Base-by-base conservation (phyloP, 208 protist species). In the Spongospora subterranea region DNA sequence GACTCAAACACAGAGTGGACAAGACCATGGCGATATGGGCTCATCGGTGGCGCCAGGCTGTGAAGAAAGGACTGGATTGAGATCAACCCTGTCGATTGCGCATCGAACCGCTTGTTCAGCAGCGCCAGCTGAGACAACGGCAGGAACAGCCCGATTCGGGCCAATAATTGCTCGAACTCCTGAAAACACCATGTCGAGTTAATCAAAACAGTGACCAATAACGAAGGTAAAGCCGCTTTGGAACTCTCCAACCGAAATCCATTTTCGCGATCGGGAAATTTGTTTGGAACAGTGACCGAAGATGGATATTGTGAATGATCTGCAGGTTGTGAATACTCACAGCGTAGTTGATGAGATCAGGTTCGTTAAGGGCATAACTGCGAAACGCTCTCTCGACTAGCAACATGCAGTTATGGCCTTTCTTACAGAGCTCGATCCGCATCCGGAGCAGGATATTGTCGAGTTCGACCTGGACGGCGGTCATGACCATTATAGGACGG, bases 121-220 rank as follows among this genome's bases (percentile, higher is more conserved):
- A 82, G 6, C 17, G 71, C n/a, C 71, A 82, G 6, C n/a, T 82
- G 71, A 20, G 71, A n/a, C n/a, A 82, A 43, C n/a, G 71, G 71
- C 6, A 82, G 71, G n/a, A 82, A 82, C 13, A 82, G n/a, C 6
- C 71, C 71, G 35, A 82, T n/a, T 20, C 71, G 71, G 6, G 71
- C 71, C n/a, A 82, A 43, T 20, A 6, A 35, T 43, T 82, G 71
- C 71, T 82, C 71, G n/a, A 82, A 82, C n/a, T 82, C 71, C 71
- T 82, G 54, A 17, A 65, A 29, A 65, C 29, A 17, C 17, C 54
- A 29, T 17, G 13, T 43, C 71, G 17, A 60, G 50, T 29, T 60
- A 60, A 29, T 29, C 13, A 29, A 29, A 60, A 24, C 50, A 60
- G 6, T 60, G 50, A 60, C 6, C 13, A 24, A 60, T 60, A 24